Percentiles rank a stretch among this genome's conserved stretches.
Evolutionary conservation across 495 filamentous ascomycete species (phyloP).

Genomic region (Articulospora tetracladia): DNA sequence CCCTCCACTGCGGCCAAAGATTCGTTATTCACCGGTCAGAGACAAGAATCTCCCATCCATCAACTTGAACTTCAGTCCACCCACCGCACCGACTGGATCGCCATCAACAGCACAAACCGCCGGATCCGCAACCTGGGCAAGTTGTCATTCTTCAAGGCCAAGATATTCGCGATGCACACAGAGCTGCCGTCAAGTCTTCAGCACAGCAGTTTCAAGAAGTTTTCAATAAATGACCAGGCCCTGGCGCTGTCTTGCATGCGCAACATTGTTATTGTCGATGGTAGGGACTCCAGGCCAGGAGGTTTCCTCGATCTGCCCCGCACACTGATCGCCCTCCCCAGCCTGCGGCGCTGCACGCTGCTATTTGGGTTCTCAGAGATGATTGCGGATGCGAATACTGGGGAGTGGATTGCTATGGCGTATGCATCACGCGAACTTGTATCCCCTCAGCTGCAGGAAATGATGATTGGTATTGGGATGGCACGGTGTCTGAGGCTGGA

Average conservation of each 20-base stretch:
- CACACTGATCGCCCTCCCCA: not conserved
- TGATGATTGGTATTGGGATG: slow-evolving; percentile 4
- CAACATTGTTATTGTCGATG: slow-evolving; percentile 1
- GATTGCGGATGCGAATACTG: not conserved
- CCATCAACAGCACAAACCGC: slow-evolving; percentile 2
- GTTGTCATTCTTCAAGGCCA: not conserved
- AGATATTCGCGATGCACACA: slow-evolving; percentile 1
- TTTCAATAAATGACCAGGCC: not conserved
- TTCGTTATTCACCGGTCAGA: not conserved
- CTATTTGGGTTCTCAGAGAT: slow-evolving; percentile 1
- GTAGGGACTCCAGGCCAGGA: not conserved
- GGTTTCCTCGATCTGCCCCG: not conserved
- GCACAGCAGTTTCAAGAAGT: not conserved
- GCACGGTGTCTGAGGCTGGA: not conserved
- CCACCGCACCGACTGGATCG: slow-evolving; percentile 3
- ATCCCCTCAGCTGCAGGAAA: not conserved
- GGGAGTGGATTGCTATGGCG: not conserved
- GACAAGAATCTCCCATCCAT: not conserved
- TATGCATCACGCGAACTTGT: not conserved
- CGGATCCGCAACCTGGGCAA: slow-evolving; percentile 1
- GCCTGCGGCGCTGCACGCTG: slow-evolving; percentile 3
- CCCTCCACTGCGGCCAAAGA: slow-evolving; percentile 1
- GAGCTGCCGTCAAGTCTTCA: not conserved
- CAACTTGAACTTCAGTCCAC: not conserved
- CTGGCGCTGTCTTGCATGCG: slow-evolving; percentile 1